These are phyloP conservation scores for Elsinoe batatas DNA, from an alignment of 2,329 filamentous ascomycete species.

Conservation along the genomic window DNA sequence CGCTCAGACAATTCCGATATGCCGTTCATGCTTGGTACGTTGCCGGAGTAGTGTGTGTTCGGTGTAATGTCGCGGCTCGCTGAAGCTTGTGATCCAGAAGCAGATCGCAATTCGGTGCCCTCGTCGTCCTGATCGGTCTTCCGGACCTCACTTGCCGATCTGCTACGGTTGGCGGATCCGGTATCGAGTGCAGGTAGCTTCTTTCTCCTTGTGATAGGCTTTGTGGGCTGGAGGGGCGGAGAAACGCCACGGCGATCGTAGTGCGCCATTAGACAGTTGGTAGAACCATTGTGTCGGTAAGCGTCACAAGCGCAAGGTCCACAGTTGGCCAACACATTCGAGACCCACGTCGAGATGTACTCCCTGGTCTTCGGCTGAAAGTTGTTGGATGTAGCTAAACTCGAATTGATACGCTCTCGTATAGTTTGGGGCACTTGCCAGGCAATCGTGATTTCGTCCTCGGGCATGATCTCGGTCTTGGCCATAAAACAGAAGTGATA, in stretches of 20 bases:
- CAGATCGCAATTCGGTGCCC: slow-evolving; percentile 46
- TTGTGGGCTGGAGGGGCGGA: slow-evolving; percentile 20
- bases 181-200: slow-evolving; percentile 41
- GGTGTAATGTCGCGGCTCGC: slow-evolving; percentile 54
- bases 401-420: slow-evolving; percentile 13
- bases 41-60: slow-evolving; percentile 41
- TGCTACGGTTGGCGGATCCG: slow-evolving; percentile 45
- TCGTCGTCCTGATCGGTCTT: slow-evolving; percentile 47
- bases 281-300: slow-evolving; percentile 30
- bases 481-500: slow-evolving; percentile 93
- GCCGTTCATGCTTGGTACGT: slow-evolving; percentile 29
- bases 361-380: slow-evolving; percentile 28
- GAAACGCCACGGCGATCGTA: slow-evolving; percentile 25
- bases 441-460: slow-evolving; percentile 59
- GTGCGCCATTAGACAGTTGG: slow-evolving; percentile 26
- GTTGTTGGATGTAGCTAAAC: slow-evolving; percentile 7
- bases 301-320: slow-evolving; percentile 62
- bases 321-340: slow-evolving; percentile 63
- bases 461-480: slow-evolving; percentile 62
- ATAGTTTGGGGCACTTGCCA: slow-evolving; percentile 28
- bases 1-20: slow-evolving; percentile 49
- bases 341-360: slow-evolving; percentile 54
- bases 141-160: slow-evolving; percentile 49
- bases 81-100: slow-evolving; percentile 47
- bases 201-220: slow-evolving; percentile 36